phyloP scores from a whole-genome alignment of 495 filamentous ascomycete genomes.

The Hypoxylon lienhwacheense region DNA sequence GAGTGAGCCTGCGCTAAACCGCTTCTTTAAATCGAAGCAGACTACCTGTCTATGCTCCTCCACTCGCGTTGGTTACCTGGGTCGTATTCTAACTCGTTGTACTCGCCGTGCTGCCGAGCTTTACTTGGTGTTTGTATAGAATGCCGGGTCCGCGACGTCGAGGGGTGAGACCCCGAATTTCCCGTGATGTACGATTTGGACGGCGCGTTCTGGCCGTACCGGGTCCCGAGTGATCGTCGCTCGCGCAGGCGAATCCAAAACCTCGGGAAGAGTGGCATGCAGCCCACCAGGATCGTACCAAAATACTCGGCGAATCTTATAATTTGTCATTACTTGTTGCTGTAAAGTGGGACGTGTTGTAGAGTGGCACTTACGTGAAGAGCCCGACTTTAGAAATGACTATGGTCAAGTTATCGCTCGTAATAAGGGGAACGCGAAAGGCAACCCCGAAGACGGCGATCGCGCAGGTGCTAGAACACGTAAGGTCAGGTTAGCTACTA shows the following conservation, averaged over 20 bases:
- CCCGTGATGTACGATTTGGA: conserved; percentile 5
- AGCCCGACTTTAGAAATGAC: conserved; percentile 38
- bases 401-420: conserved; percentile 35
- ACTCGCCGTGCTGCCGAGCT: background rate
- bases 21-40: too few relatives aligned
- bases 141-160: background rate
- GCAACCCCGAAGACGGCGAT: conserved; percentile 36
- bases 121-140: background rate
- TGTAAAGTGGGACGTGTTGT: background rate
- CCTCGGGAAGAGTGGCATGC: conserved; percentile 39
- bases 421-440: conserved; percentile 33
- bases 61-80: too few relatives aligned
- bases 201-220: background rate
- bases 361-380: conserved; percentile 41
- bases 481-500: background rate
- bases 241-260: conserved; percentile 24
- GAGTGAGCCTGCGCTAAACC: too few relatives aligned
- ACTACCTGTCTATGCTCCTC: too few relatives aligned
- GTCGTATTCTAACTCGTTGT: conserved; percentile 1
- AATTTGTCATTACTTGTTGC: too few relatives aligned
- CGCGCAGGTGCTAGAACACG: conserved; percentile 27
- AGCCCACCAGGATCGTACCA: conserved; percentile 39
- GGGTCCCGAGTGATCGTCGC: background rate
- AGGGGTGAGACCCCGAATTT: conserved; percentile 1
- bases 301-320: conserved; percentile 32